A percentile compares a stretch with the other conserved stretches of the same genome.
These are phyloP conservation scores for Lepidium didymum DNA, from an alignment of 345 rosid genomes.

Conservation along the genomic window DNA sequence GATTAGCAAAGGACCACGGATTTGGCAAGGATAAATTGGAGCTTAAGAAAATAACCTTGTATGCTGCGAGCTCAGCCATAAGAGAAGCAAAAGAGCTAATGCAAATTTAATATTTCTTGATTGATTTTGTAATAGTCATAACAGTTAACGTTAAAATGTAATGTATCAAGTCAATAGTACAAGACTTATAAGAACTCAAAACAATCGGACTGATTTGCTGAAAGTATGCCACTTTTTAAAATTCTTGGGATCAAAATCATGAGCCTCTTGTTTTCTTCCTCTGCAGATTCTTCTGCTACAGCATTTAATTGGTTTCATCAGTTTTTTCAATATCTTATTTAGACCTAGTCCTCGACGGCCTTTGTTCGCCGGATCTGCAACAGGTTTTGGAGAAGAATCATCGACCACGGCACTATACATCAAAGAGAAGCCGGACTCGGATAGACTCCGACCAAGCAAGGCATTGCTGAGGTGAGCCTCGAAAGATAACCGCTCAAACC, in stretches of 20 bases:
- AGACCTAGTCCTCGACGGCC: conserved; percentile 34
- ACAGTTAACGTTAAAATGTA: too few relatives aligned
- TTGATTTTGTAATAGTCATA: too few relatives aligned
- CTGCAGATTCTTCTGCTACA: conserved; percentile 24
- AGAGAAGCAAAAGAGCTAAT: conserved; percentile 6
- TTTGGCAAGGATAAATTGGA: conserved; percentile 54
- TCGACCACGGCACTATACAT: conserved; percentile 4
- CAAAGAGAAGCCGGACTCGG: conserved; percentile 41
- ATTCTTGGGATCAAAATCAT: conserved; percentile 21
- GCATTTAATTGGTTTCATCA: conserved; percentile 45
- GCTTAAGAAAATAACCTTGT: conserved; percentile 20
- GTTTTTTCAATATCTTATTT: conserved; percentile 42
- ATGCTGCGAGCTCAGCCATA: conserved; percentile 28
- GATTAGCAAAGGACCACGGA: conserved; percentile 55
- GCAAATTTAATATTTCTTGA: background rate
- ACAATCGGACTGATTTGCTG: conserved; percentile 51
- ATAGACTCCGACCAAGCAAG: conserved; percentile 58
- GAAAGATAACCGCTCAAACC: conserved; percentile 66
- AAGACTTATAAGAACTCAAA: conserved; percentile 22
- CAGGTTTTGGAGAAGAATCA: background rate
- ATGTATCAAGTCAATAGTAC: background rate
- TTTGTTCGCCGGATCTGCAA: conserved; percentile 6
- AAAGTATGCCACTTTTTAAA: conserved; percentile 34
- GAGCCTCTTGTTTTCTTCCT: conserved; percentile 15
- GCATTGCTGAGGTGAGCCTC: conserved; percentile 66